These are phyloP conservation scores for Cutaneotrichosporon cavernicola DNA, from an alignment of 1,284 basidiomycete genomes.

Conservation along the genomic window DNA sequence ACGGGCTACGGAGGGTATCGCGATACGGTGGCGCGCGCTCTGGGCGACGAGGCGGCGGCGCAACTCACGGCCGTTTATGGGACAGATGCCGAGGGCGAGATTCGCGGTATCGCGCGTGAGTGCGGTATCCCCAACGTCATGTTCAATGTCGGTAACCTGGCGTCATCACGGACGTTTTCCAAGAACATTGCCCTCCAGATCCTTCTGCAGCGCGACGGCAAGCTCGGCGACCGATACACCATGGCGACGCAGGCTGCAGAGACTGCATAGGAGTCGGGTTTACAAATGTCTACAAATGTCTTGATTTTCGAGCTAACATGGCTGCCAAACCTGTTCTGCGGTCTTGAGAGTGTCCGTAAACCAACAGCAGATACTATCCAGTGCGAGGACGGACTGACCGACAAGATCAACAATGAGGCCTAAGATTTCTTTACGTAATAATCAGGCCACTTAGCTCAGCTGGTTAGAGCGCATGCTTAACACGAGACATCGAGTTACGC, in stretches of 20 bases:
- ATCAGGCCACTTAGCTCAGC: no score
- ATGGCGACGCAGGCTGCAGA: not conserved
- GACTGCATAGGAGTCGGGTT: not conserved
- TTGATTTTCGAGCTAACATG: no score
- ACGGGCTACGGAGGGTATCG: slow-evolving; percentile 59
- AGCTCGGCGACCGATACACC: slow-evolving; percentile 54
- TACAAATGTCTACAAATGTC: no score
- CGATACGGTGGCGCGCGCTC: slow-evolving; percentile 55
- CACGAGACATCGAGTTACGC: no score
- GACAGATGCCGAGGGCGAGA: slow-evolving; percentile 61
- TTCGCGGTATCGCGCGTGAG: slow-evolving; percentile 58
- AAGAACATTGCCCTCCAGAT: slow-evolving; percentile 65
- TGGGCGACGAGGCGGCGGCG: slow-evolving; percentile 58
- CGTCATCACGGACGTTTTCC: slow-evolving; percentile 60
- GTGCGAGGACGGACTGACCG: no score
- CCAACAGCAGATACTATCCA: no score
- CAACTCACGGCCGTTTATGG: slow-evolving; percentile 61
- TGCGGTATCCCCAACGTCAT: slow-evolving; percentile 54
- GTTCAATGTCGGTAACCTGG: slow-evolving; percentile 57
- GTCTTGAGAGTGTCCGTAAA: no score
- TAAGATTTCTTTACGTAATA: no score
- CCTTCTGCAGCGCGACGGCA: slow-evolving; percentile 60
- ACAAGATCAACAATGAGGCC: no score
- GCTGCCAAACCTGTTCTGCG: no score
- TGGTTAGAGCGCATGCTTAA: no score